Evolutionary conservation across 192 early-diverging fungal genomes (phyloP), one percentile per base, ranked within the genome.

Genomic region (Podila minutissima): DNA sequence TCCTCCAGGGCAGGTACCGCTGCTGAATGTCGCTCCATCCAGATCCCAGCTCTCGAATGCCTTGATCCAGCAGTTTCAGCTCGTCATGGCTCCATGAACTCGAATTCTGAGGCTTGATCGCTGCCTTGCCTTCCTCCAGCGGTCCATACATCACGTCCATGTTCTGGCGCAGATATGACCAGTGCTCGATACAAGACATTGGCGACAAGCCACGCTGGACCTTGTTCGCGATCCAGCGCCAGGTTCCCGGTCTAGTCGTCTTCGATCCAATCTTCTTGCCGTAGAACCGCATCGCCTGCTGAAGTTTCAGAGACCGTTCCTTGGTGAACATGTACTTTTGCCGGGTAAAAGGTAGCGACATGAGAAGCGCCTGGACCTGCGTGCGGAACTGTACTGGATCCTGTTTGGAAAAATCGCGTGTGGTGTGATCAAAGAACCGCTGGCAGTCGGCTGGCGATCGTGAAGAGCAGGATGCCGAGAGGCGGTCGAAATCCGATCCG

Each of bases 51-150:
- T 64, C 68, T 0, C 74, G 74, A 17, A 76, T 67, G 0, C 74
- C 74, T 41, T 76, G 74, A 26, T 76, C 74, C 41, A 76, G 33
- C n/a, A 76, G 33, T 26, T 70, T 76, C 28, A 58, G 32, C 41
- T 78, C 69, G 13, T 71, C 75, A 22, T 78, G 75, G 20, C 38
- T 62, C 75, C 75, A 78, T 0, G 64, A 71, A n/a, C 9, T 71
- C 8, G 48, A n/a, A 4, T 55, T 28, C 4, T 29, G 2, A 0
- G 75, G 64, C 12, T 66, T 71, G 64, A 71, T 31, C 10, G 5
- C 26, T 0, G 64, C 46, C 20, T 63, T 37, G 31, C 20, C 26
- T 29, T 60, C n/a, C 50, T 71, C 64, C 41, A 71, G 48, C 1
- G 69, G 69, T 12, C 69, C 75, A 22, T 66, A 37, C 11, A 78